Evolutionary conservation across 768 basidiomycete species (phyloP).

Genomic region (Phlegmacium glaucopus): DNA sequence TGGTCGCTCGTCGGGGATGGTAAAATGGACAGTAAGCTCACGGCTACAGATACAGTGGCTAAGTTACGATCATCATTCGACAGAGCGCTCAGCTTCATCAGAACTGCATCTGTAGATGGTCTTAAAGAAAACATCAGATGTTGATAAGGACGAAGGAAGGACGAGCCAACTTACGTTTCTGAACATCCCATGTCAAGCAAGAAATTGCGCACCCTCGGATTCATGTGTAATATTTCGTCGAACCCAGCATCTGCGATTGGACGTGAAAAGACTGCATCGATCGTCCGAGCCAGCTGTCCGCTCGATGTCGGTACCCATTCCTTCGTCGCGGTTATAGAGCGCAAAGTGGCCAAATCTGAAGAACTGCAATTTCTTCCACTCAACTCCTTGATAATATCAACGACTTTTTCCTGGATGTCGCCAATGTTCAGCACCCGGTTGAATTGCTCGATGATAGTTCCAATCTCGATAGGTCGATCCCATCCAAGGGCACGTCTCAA

Average conservation of each 20-base stretch:
- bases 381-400: conserved; percentile 28
- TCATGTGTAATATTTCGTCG: conserved; percentile 18
- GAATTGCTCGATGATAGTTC: conserved; percentile 32
- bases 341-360: conserved; percentile 14
- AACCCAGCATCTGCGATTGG: conserved; percentile 23
- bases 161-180: conserved; percentile 26
- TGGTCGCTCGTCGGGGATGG: conserved; percentile 17
- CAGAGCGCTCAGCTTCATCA: conserved; percentile 22
- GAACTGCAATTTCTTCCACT: conserved; percentile 18
- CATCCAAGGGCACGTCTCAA: conserved; percentile 35
- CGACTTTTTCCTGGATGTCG: conserved; percentile 13
- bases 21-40: conserved; percentile 28
- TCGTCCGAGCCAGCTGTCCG: conserved; percentile 11
- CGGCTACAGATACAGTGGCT: conserved; percentile 18
- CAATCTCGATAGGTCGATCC: conserved; percentile 31
- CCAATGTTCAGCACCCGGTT: conserved; percentile 14
- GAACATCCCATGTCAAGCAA: conserved; percentile 36
- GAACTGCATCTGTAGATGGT: conserved; percentile 26
- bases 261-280: conserved; percentile 19
- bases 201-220: conserved; percentile 15
- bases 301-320: conserved; percentile 34
- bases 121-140: conserved; percentile 14
- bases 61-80: conserved; percentile 3
- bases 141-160: not conserved
- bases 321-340: conserved; percentile 10